Base-by-base conservation (phyloP, 192 early-diverging fungal species). In the Linderina pennispora region DNA sequence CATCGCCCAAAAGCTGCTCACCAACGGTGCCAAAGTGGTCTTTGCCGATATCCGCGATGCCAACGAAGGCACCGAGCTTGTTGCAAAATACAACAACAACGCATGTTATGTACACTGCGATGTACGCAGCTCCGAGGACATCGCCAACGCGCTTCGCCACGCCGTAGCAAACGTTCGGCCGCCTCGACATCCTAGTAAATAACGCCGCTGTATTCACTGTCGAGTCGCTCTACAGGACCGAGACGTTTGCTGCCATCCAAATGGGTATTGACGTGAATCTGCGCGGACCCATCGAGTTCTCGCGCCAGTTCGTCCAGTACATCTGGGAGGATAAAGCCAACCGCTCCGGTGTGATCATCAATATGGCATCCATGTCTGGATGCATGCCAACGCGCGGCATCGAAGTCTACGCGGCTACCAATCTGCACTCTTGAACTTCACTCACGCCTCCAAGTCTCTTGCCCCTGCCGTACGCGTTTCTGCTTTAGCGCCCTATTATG, bases 151-250 rank as follows among this genome's bases (percentile, higher is more conserved):
- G 60, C 3, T 18, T 38, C 3, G 48, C 47, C 48, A 44, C 61
- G 2, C 19, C 40, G 14, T 20, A 32, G 13, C 22, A 50, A n/a
- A n/a, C n/a, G 18, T 72, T 61, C 42, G 61, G 62, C 3, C 36
- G 23, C 5, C 17, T 60, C 1, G 62, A 72, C 24, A 26, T 72
- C 2, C 45, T 72, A 3, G 34, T 72, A 24, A 72, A 64, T 40
- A 65, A 65, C 41, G 68, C 68, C 0, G 68, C 49, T 1, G 16
- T 72, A 2, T 61, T 57, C 0, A 63, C 68, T 1, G 57, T 60
- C 1, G 28, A 54, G 15, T 52, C n/a, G 40, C 41, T 67, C 3
- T 71, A 57, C 21, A 57, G 50, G 10, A 45, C 50, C 15, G 68
- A 72, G 50, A 52, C 36, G 1, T 53, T 50, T 23, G 68, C 56